Percentiles rank a stretch among this genome's conserved stretches.
phyloP scores from a whole-genome alignment of 495 filamentous ascomycete genomes.

The Neurospora sp. region DNA sequence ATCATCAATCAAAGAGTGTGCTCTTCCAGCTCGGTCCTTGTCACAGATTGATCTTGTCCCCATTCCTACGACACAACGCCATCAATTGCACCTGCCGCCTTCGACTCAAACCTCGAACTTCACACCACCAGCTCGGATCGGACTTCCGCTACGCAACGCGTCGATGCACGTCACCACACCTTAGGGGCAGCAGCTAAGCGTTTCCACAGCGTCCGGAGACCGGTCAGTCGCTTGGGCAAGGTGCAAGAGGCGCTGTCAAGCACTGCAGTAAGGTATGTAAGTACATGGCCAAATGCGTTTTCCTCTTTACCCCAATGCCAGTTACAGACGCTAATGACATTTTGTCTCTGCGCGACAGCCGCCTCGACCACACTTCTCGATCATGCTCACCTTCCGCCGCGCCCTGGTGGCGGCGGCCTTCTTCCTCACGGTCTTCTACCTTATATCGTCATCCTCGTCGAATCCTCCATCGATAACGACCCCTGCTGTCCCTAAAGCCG shows the following conservation, averaged over 20 bases:
- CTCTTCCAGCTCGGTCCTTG: background rate
- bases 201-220: background rate
- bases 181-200: background rate
- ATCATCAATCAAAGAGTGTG: background rate
- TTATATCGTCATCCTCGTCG: conserved; percentile 47
- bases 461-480: conserved; percentile 10
- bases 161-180: background rate
- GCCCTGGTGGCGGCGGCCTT: conserved; percentile 57
- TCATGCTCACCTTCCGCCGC: conserved; percentile 58
- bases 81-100: background rate
- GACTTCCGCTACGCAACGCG: background rate
- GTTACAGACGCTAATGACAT: background rate
- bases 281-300: background rate
- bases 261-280: background rate
- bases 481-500: conserved; percentile 10
- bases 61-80: background rate
- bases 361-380: conserved; percentile 1
- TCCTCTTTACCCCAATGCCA: background rate
- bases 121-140: background rate
- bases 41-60: background rate
- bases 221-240: background rate
- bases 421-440: conserved; percentile 58
- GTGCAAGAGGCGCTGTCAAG: background rate
- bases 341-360: conserved; percentile 2
- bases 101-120: background rate